Evolutionary conservation across 441 rosid species (phyloP), one percentile per base, ranked within the genome.

Genomic region (Populus hybrid): DNA sequence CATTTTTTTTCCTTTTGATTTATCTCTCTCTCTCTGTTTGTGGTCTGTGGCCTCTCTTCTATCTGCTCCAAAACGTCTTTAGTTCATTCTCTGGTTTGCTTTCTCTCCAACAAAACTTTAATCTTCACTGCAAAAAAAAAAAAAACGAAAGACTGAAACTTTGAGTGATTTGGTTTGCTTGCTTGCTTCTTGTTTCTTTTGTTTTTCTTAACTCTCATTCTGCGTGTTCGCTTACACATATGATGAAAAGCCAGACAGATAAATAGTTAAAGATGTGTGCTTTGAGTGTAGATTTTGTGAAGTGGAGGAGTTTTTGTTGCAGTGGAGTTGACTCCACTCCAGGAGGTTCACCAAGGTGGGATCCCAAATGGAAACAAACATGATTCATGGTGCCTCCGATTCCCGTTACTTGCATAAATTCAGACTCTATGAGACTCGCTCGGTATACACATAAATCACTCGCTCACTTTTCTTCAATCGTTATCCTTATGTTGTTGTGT

Each of bases 391-490:
- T n/a, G 85, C 73, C 74, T 75, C 59, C 34, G 76, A 64, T 79
- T 81, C 86, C 35, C 80, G 80, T 35, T 88, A 86, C 81, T 81
- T 93, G 90, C 89, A 89, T 84, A 90, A 86, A 75, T 93, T 91
- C 88, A 87, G 91, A 81, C 97, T 90, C 73, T 91, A 91, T 26
- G 90, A 93, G 83, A 90, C 95, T 82, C 87, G 81, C 82, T 87
- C 93, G 92, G 95, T 90, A 84, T 72, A 70, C 71, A 77, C 71
- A 38, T 74, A 36, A 26, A 21, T 54, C 76, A 35, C 38, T 28
- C 46, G 18, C 72, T 32, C 12, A 5, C 7, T 12, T 10, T 20
- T 16, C 26, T 67, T 63, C 24, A 69, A 42, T 59, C 26, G 70
- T 72, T 20, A 20, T 32, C 36, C 67, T 57, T 77, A 46, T 18